A percentile compares a stretch with the other conserved stretches of the same genome.
phyloP scores from a whole-genome alignment of 169 alveolate species.

The Eimeria maxima region DNA sequence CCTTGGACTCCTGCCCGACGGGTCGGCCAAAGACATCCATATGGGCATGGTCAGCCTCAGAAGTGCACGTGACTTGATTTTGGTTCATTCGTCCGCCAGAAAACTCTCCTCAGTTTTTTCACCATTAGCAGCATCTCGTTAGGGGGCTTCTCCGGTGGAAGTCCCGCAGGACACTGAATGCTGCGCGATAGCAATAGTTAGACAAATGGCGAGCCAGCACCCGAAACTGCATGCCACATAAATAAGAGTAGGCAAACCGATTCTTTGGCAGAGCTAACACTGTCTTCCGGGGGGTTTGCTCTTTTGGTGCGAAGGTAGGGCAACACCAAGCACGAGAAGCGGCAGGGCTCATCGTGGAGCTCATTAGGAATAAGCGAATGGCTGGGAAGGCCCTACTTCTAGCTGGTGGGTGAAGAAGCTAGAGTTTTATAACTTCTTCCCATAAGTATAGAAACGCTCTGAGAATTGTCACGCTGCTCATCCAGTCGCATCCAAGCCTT shows the following conservation, averaged over 20 bases:
- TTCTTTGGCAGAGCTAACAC: not conserved
- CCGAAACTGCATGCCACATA: not conserved
- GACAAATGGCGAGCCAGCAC: not conserved
- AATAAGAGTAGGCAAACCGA: not conserved
- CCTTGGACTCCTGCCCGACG: slow-evolving; percentile 98
- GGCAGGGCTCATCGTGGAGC: slow-evolving; percentile 98
- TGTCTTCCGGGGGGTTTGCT: not conserved
- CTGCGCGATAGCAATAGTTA: not conserved
- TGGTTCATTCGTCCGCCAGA: not conserved
- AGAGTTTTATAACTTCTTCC: not conserved
- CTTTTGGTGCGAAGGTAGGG: slow-evolving; percentile 96
- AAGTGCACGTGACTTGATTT: not conserved
- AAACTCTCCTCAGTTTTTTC: not conserved
- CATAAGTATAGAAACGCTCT: not conserved
- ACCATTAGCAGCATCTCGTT: not conserved
- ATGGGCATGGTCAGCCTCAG: slow-evolving; percentile 84
- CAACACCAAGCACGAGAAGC: slow-evolving; percentile 99
- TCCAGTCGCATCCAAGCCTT: not conserved
- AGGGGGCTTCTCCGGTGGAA: not conserved
- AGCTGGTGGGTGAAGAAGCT: slow-evolving; percentile 78
- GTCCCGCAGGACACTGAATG: no score
- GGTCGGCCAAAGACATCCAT: slow-evolving; percentile 89
- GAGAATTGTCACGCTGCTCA: not conserved
- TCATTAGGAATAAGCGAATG: slow-evolving; percentile 98
- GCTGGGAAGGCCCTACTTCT: slow-evolving; percentile 89